Conservation (phyloP, 768 basidiomycete genomes). For the Lactifluus subvellereus region DNA sequence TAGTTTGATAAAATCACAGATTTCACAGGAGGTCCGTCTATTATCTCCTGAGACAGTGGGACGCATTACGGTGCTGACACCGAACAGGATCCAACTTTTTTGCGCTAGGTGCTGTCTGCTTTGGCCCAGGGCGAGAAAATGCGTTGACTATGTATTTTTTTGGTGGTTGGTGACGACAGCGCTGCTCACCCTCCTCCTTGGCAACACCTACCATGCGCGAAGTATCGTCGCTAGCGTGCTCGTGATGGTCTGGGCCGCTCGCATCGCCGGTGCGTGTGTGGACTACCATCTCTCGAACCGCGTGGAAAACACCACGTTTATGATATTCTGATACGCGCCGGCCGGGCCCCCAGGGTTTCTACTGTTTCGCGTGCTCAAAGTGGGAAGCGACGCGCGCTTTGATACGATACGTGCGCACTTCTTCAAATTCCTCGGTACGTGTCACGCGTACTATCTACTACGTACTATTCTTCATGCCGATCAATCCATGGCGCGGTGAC, state of each 20-base stretch:
- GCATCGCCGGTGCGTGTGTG: constrained; percentile 42
- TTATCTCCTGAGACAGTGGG: background rate
- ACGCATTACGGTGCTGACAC: background rate
- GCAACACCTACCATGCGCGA: constrained; percentile 54
- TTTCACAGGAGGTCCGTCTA: constrained; percentile 3
- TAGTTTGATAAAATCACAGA: constrained; percentile 11
- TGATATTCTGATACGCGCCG: too few relatives aligned
- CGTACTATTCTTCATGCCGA: too few relatives aligned
- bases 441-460: too few relatives aligned
- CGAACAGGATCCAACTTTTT: constrained; percentile 48
- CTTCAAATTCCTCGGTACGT: constrained; percentile 49
- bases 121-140: background rate
- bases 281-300: too few relatives aligned
- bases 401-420: constrained; percentile 62
- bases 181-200: constrained; percentile 53
- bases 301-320: too few relatives aligned
- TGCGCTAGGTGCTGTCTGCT: constrained; percentile 39
- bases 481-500: too few relatives aligned
- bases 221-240: constrained; percentile 52
- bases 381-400: constrained; percentile 59
- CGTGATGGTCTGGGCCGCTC: constrained; percentile 62
- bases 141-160: background rate
- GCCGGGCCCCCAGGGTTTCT: constrained; percentile 43
- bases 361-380: constrained; percentile 63
- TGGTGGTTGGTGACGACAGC: constrained; percentile 39